Base-by-base conservation (phyloP, 2,329 filamentous ascomycete species). In the Tolypocladium cylindrosporum region DNA sequence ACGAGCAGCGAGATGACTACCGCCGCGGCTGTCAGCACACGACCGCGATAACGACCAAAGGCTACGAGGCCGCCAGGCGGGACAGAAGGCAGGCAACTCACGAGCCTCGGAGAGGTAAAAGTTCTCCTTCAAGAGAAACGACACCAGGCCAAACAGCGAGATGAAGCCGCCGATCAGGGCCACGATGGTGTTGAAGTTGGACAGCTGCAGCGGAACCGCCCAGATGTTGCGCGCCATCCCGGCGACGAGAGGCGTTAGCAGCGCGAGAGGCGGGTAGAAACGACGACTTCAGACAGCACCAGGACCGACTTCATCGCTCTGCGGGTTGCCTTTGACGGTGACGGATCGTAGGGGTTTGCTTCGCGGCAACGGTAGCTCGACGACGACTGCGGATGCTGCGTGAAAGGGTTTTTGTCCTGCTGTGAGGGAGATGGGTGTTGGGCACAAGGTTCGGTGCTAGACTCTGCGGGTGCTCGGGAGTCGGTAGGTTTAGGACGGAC, bases 71-170 rank as follows among this genome's bases (percentile, higher is more conserved):
- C 42, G 42, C 42, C 24, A 31, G 24, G 43, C 43, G 21, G 24
- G 42, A 51, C 48, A 34, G 13, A 31, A 31, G 41, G 31, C 0
- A 11, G 21, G 53, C 39, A 31, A 83, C 88, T 70, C 77, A 93
- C 90, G 77, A 56, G 92, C 90, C 80, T 97, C 92, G 1, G 91
- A 96, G 1, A 97, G 80, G 70, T 96, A 96, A 69, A 90, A 93
- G 59, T 85, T 88, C 74, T 96, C 92, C 69, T 97, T 96, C 68
- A 90, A 80, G 21, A 96, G 80, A 68, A 91, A 96, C 1, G 91
- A 96, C 0, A 97, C 90, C 50, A 97, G 76, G 4, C 91, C 91
- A 67, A 96, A 97, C n/a, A 95, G 64, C 0, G 90, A 91, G 61
- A 97, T 86, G 75, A 95, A 97, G 1, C 90, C 92, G 16, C 92